phyloP scores from a whole-genome alignment of 2,329 filamentous ascomycete genomes.

The Clonostachys rosea region DNA sequence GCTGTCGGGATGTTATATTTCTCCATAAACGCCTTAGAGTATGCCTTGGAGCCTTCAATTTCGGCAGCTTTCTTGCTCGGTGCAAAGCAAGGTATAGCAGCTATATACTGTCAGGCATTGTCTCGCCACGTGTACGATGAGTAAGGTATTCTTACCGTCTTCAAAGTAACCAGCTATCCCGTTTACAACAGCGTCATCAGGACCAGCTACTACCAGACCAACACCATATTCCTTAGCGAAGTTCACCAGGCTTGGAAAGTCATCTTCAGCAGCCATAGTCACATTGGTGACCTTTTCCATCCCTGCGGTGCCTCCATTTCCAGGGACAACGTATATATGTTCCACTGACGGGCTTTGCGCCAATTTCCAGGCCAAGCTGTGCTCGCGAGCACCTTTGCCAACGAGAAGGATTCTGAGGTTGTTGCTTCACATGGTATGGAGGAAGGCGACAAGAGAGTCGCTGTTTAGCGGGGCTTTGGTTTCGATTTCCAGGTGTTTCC shows the following conservation, averaged over 20 bases:
- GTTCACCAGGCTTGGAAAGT: conserved; percentile 57
- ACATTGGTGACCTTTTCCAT: conserved; percentile 55
- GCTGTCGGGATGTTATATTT: conserved; percentile 70
- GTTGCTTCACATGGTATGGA: too few species aligned
- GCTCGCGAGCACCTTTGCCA: conserved; percentile 71
- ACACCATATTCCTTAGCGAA: conserved; percentile 57
- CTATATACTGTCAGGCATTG: conserved; percentile 9
- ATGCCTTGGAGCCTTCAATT: conserved; percentile 76
- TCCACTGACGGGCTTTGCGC: conserved; percentile 58
- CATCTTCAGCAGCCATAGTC: conserved; percentile 24
- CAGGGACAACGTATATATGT: conserved; percentile 48
- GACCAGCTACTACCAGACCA: conserved; percentile 69
- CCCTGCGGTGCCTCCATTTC: conserved; percentile 64
- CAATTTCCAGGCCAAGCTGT: conserved; percentile 73
- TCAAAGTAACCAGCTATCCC: conserved; percentile 70
- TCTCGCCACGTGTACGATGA: background rate
- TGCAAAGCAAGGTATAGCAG: conserved; percentile 61
- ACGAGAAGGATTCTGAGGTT: conserved; percentile 51
- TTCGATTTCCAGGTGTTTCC: too few species aligned
- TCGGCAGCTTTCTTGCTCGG: conserved; percentile 64
- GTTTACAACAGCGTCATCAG: conserved; percentile 69
- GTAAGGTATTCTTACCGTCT: conserved; percentile 14
- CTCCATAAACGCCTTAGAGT: conserved; percentile 77
- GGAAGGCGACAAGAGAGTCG: too few species aligned
- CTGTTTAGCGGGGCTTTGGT: too few species aligned